These are phyloP conservation scores for Cryphonectria carpinicola DNA, from an alignment of 2,329 filamentous ascomycete species.

Conservation along the genomic window DNA sequence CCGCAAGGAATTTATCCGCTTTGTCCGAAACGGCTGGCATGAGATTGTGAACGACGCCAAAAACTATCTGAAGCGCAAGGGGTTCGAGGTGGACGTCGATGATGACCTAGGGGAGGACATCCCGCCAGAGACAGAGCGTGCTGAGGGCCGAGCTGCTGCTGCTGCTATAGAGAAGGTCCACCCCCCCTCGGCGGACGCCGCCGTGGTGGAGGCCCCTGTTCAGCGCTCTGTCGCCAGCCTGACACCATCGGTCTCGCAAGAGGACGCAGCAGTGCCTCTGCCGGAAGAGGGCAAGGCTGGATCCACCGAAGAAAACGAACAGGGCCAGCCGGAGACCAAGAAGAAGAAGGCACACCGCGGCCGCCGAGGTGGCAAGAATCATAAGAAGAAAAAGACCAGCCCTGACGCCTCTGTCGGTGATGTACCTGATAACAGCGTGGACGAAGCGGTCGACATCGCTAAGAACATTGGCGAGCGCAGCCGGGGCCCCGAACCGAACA, in stretches of 20 bases:
- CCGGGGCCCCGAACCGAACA: conserved; percentile 62
- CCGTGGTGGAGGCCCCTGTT: not conserved
- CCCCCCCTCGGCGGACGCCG: not conserved
- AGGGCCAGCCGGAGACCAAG: conserved; percentile 46
- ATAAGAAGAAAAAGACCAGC: conserved; percentile 61
- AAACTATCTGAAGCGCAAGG: conserved; percentile 21
- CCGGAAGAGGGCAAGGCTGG: conserved; percentile 9
- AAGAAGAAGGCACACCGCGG: conserved; percentile 74
- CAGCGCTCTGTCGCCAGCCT: not conserved
- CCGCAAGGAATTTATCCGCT: conserved; percentile 49
- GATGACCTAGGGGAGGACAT: conserved; percentile 21
- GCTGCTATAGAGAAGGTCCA: not conserved
- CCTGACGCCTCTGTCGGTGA: conserved; percentile 57
- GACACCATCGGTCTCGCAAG: not conserved
- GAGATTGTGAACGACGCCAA: conserved; percentile 32
- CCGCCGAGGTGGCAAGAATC: conserved; percentile 71
- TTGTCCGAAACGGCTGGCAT: conserved; percentile 41
- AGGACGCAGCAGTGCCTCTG: not conserved
- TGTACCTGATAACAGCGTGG: conserved; percentile 54
- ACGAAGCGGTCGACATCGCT: conserved; percentile 64
- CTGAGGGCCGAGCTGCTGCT: not conserved
- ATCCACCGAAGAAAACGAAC: conserved; percentile 35
- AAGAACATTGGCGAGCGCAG: conserved; percentile 57
- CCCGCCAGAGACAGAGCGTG: conserved; percentile 9
- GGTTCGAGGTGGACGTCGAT: conserved; percentile 19